Conservation (phyloP, 83 land plant species). For the Isoetes engelmannii region DNA sequence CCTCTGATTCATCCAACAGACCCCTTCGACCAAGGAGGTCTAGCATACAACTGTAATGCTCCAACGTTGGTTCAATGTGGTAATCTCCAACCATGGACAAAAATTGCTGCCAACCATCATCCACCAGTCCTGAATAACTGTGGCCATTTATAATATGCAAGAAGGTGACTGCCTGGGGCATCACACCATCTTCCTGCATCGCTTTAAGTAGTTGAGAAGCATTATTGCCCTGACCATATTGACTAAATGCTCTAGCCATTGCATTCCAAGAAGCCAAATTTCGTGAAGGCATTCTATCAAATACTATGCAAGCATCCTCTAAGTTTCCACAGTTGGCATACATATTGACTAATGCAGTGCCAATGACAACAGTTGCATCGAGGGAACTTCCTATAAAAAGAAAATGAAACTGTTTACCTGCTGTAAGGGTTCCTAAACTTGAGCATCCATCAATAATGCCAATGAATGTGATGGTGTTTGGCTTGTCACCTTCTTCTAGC, state of each 20-base stretch:
- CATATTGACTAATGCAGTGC: slow-evolving; percentile 38
- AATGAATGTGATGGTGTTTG: slow-evolving; percentile 36
- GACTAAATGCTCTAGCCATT: slow-evolving; percentile 45
- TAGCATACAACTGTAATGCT: slow-evolving; percentile 61
- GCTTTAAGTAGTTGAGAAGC: slow-evolving; percentile 35
- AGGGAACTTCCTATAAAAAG: slow-evolving; percentile 26
- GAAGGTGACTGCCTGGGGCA: slow-evolving; percentile 42
- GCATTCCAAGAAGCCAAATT: slow-evolving; percentile 54
- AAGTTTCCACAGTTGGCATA: slow-evolving; percentile 50
- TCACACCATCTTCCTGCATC: slow-evolving; percentile 19
- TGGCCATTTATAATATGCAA: slow-evolving; percentile 54
- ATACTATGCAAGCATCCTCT: slow-evolving; percentile 29
- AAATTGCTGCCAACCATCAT: slow-evolving; percentile 42
- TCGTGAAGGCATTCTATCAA: slow-evolving; percentile 22
- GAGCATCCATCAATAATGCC: slow-evolving; percentile 47
- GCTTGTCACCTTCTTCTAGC: not conserved
- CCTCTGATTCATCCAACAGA: slow-evolving; percentile 38
- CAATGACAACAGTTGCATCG: slow-evolving; percentile 23
- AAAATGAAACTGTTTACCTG: slow-evolving; percentile 46
- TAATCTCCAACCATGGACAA: slow-evolving; percentile 29
- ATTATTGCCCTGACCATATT: slow-evolving; percentile 24
- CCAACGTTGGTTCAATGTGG: slow-evolving; percentile 52
- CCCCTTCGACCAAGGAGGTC: slow-evolving; percentile 59
- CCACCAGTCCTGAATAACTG: slow-evolving; percentile 43
- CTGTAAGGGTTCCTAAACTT: slow-evolving; percentile 12